Percentiles rank a stretch among this genome's conserved stretches.
phyloP scores from a whole-genome alignment of 2,329 filamentous ascomycete species.

The Fusarium veterinarium region DNA sequence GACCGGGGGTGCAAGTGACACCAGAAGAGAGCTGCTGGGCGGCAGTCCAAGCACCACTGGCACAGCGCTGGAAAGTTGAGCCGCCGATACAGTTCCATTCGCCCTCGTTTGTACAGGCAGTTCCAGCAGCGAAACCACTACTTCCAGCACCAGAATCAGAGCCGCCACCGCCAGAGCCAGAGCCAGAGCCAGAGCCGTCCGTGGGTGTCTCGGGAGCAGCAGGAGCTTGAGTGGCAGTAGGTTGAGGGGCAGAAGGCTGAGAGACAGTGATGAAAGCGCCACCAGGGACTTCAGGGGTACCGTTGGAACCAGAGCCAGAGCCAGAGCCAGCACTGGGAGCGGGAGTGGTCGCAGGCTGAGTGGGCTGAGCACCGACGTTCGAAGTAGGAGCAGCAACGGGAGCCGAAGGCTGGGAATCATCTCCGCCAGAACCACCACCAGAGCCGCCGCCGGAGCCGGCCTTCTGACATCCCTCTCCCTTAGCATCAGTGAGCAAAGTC shows the following conservation, averaged over 20 bases:
- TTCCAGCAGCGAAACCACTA: constrained; percentile 53
- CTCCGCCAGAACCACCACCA: neutral
- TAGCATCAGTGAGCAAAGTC: neutral
- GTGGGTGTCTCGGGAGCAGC: neutral
- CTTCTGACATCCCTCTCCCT: neutral
- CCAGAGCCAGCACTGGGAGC: neutral
- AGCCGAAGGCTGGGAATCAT: neutral
- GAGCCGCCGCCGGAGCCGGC: neutral
- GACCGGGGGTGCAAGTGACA: constrained; percentile 57
- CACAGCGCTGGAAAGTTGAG: constrained; percentile 65
- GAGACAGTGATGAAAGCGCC: constrained; percentile 56
- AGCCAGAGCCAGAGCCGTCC: no score
- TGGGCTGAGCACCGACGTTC: neutral
- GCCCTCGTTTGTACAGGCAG: constrained; percentile 61
- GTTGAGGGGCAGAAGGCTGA: neutral
- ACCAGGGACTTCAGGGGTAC: constrained; percentile 41
- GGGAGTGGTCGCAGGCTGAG: neutral
- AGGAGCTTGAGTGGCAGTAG: constrained; percentile 32
- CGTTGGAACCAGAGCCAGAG: neutral
- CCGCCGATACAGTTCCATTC: constrained; percentile 66
- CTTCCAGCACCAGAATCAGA: neutral
- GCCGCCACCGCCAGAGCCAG: no score
- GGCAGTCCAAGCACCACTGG: constrained; percentile 62
- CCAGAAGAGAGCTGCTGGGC: constrained; percentile 57
- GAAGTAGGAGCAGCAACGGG: constrained; percentile 47